Evolutionary conservation across 139 green algal genomes (phyloP).

Genomic region (Gonium pectorale): DNA sequence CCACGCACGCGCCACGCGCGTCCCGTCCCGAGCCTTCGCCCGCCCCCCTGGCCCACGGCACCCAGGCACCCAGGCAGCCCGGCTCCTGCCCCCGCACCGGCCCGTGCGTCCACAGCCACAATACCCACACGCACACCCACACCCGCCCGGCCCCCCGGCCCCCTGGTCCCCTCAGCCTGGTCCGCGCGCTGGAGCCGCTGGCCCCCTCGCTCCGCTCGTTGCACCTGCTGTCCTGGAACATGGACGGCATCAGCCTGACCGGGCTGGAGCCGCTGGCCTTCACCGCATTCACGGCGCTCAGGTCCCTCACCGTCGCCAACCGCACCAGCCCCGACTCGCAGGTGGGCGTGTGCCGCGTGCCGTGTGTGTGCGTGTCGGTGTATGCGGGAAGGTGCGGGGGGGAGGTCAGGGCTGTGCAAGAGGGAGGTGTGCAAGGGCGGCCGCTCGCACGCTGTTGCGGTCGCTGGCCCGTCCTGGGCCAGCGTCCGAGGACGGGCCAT

Average conservation of each 20-base stretch:
- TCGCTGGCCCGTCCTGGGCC: no score
- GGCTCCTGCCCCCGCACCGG: neutral
- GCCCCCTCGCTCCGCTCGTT: constrained; percentile 17
- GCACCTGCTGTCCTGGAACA: constrained; percentile 45
- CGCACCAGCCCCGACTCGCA: constrained; percentile 31
- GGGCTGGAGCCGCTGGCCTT: constrained; percentile 20
- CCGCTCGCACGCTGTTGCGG: no score
- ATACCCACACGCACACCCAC: neutral
- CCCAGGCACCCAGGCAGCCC: no score
- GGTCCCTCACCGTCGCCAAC: constrained; percentile 40
- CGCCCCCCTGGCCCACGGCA: no score
- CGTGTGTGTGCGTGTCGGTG: no score
- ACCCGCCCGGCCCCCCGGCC: neutral
- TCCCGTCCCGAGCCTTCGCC: no score
- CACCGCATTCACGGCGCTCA: constrained; percentile 19
- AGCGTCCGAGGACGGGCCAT: no score
- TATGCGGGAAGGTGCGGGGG: no score
- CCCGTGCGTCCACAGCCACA: neutral
- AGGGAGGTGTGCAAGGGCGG: no score
- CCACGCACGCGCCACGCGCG: no score
- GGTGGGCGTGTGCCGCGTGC: no score
- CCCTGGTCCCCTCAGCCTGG: neutral
- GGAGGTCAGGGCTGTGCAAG: no score
- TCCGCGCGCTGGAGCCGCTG: constrained; percentile 30
- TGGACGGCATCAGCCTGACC: constrained; percentile 16